A percentile compares a stretch with the other conserved stretches of the same genome.
Evolutionary conservation across 495 filamentous ascomycete genomes (phyloP).

Genomic region (Lichenothelia convexa): DNA sequence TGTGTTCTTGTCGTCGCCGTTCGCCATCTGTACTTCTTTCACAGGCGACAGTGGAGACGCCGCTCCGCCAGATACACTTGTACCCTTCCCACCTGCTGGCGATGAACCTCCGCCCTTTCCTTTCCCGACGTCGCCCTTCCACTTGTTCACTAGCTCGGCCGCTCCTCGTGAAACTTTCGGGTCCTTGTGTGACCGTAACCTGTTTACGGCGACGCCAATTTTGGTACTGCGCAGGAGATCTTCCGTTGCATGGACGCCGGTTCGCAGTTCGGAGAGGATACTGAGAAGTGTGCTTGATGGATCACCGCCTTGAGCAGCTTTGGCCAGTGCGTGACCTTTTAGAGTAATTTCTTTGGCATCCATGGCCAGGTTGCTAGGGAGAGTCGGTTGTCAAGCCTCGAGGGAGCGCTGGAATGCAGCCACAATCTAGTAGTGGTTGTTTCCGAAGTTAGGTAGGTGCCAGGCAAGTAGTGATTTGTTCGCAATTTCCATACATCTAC

Average conservation of each 20-base stretch:
- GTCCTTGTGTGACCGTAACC: constrained; percentile 54
- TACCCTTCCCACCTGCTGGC: constrained; percentile 20
- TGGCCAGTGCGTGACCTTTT: constrained; percentile 53
- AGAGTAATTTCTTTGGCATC: constrained; percentile 63
- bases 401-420: too few species aligned
- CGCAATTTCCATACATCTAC: too few species aligned
- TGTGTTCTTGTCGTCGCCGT: too few species aligned
- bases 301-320: constrained; percentile 52
- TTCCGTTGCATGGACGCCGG: constrained; percentile 65
- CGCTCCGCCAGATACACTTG: constrained; percentile 27
- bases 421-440: too few species aligned
- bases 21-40: constrained; percentile 35
- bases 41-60: constrained; percentile 21
- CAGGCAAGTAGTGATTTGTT: too few species aligned
- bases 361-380: too few species aligned
- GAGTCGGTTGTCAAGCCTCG: too few species aligned
- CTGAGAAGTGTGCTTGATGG: constrained; percentile 42
- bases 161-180: constrained; percentile 59
- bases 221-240: constrained; percentile 74
- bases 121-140: constrained; percentile 55
- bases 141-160: constrained; percentile 66
- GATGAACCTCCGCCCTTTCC: constrained; percentile 28
- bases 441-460: too few species aligned
- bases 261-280: constrained; percentile 60
- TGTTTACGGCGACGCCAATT: constrained; percentile 77